Base-by-base conservation (phyloP, 345 rosid species). In the Brassica rapa region DNA sequence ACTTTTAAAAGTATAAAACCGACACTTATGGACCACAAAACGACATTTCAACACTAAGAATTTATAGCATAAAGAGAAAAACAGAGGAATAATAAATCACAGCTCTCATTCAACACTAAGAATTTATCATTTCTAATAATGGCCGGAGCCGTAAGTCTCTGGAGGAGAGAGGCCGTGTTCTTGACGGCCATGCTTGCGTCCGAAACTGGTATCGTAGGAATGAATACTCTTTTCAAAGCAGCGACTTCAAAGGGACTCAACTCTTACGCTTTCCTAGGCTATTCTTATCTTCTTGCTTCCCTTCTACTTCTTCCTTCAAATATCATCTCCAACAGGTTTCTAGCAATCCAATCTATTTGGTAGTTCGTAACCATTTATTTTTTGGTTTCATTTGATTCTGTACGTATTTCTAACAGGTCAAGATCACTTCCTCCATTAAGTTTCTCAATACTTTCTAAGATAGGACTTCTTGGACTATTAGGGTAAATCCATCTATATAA, bases 181-280 rank as follows among this genome's bases (percentile, higher is more conserved):
- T 87, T 89, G 69, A 69, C 85, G 33, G 88, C 85, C 8, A 64
- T 91, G 90, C 85, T 91, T 57, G 59, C 85, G 2, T 77, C 84
- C 72, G 94, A 91, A 78, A 84, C 88, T 15, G 35, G 73, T 14
- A 84, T 83, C 49, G 90, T 89, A 2, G 90, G 84, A 7, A 24
- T 86, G 12, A 90, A 88, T 83, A 91, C 91, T 6, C 88, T 94
- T 8, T 91, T 85, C 85, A 90, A 91, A 79, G 89, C 91, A 62
- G 97, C 98, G 3, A 88, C 92, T 39, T 29, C 81, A 56, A 66
- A 71, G 62, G 96, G 97, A 59, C 88, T 91, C 85, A 94, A 76
- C 73, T 78, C 88, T 74, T 88, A 87, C 65, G 87, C 88, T 24
- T 93, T 89, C 56, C 23, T 93, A 11, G 90, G 84, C 65, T 93